Evolutionary conservation across 2,329 filamentous ascomycete genomes (phyloP), one percentile per base, ranked within the genome.

Genomic region (Xylaria sp.): DNA sequence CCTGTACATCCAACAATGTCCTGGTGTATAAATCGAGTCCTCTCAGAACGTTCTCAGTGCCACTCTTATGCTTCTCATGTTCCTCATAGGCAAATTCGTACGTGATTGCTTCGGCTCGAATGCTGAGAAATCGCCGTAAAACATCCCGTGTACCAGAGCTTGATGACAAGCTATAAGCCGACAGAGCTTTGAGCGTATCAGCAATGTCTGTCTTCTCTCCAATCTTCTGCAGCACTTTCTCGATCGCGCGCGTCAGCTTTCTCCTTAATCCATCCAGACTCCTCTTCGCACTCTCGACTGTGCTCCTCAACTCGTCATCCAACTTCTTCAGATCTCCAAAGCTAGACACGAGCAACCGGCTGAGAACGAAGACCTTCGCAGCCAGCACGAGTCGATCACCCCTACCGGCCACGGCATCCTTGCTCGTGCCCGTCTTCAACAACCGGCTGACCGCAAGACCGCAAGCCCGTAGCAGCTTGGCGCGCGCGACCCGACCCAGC

Each of bases 91-190:
- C 83, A 53, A 93, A 80, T 9, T 84, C 81, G 46, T 81, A 75
- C 0, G 82, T 78, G 68, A 96, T 86, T 35, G 86, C 86, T 59
- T 89, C 83, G 47, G 83, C 81, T 50, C 93, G 82, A 6, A 92
- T 82, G 55, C 86, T 81, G 54, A 95, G 80, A 67, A 97, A 93
- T 73, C 94, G 87, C 6, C 84, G 79, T 56, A 97, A 74, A 0
- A 91, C 88, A 70, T 96, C 92, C 59, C 83, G 86, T 0, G 90
- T 86, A 0, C 91, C 89, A 0, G 89, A 91, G 68, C 85, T 95
- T 2, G 89, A 92, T 1, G 87, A 85, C 54, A 97, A 79, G 62
- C 91, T 92, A 71, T 92, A 92, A 0, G 92, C 92, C 58, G 87
- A 89, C 65, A 97, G 79, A 0, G 88, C 86, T 66, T 91, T 87